Evolutionary conservation across 768 basidiomycete species (phyloP).

Genomic region (Mycena filopes): DNA sequence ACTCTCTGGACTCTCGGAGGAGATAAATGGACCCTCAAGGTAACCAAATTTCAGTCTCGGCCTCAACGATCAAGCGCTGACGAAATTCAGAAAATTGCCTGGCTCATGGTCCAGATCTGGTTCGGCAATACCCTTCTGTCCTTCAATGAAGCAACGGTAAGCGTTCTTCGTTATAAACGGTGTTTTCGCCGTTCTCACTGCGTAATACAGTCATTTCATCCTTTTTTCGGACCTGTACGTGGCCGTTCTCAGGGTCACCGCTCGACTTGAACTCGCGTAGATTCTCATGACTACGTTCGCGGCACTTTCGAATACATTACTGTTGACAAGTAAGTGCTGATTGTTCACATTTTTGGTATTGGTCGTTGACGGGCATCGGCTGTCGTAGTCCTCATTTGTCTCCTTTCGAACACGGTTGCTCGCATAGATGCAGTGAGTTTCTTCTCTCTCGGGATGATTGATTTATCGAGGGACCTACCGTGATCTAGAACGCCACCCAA

Average conservation of each 20-base stretch:
- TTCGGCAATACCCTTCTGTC: slow-evolving; percentile 78
- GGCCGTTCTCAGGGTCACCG: background rate
- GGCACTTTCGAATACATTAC: slow-evolving; percentile 79
- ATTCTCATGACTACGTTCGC: slow-evolving; percentile 85
- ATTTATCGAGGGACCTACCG: too few relatives aligned
- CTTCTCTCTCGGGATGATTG: background rate
- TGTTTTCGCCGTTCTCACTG: too few relatives aligned
- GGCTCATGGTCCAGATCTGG: slow-evolving; percentile 84
- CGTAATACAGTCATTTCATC: slow-evolving; percentile 66
- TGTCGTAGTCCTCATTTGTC: slow-evolving; percentile 80
- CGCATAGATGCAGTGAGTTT: slow-evolving; percentile 71
- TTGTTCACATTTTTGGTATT: background rate
- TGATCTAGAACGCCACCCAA: slow-evolving; percentile 49
- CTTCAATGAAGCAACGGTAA: slow-evolving; percentile 17
- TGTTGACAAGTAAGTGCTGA: slow-evolving; percentile 75
- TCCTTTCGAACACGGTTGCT: slow-evolving; percentile 90
- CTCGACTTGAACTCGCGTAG: slow-evolving; percentile 24
- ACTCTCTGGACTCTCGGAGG: slow-evolving; percentile 59
- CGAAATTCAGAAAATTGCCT: slow-evolving; percentile 61
- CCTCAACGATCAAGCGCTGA: background rate
- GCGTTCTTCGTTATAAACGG: too few relatives aligned
- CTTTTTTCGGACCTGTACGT: slow-evolving; percentile 71
- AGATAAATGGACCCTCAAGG: slow-evolving; percentile 34
- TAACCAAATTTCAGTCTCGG: background rate
- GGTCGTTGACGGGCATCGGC: slow-evolving; percentile 12